Base-by-base conservation (phyloP, 768 basidiomycete species). In the Russula brevipes region DNA sequence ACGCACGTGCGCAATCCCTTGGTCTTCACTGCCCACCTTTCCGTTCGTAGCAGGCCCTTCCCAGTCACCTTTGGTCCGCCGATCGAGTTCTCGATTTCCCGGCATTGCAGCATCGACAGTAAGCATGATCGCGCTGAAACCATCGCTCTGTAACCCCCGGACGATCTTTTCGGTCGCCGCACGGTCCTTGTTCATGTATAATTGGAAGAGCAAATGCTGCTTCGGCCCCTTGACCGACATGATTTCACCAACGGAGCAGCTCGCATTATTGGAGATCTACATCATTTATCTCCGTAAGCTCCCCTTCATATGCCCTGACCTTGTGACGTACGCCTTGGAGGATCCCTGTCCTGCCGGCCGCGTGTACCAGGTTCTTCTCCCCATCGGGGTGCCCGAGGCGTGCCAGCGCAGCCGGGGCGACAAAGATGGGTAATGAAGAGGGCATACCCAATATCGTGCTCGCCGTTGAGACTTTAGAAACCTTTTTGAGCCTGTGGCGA, bases 321-420 rank as follows among this genome's bases (percentile, higher is more conserved):
- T 17, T 7, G 56, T 44, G 39, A 68, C 79, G 73, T 45, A 81
- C 79, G n/a, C 77, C 75, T 53, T 82, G 81, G 5, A 81, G 66
- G 67, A 81, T 77, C 11, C 79, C 79, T 19, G 73, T 72, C 45
- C 70, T 66, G 8, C 77, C 80, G 5, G 80, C 78, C 1, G 76
- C 80, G 19, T 75, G 73, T 4, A 76, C 75, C 24, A 81, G 67
- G 59, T 80, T 81, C 61, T 76, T 72, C 68, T 83, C 82, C 30
- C 82, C 82, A 19, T 78, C 73, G 2, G 79, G 80, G 64, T 82
- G 80, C 3, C 81, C 82, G 2, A 81, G 72, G 2, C 72, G 69
- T 9, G 74, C 74, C 45, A 74, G 68, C n/a, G 78, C 79, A 6
- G 77, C 74, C n/a, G 74, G 79, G 38, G 71, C 74, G 71, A 79